phyloP scores from a whole-genome alignment of 2,329 filamentous ascomycete species.

The Nothopassalora personata region DNA sequence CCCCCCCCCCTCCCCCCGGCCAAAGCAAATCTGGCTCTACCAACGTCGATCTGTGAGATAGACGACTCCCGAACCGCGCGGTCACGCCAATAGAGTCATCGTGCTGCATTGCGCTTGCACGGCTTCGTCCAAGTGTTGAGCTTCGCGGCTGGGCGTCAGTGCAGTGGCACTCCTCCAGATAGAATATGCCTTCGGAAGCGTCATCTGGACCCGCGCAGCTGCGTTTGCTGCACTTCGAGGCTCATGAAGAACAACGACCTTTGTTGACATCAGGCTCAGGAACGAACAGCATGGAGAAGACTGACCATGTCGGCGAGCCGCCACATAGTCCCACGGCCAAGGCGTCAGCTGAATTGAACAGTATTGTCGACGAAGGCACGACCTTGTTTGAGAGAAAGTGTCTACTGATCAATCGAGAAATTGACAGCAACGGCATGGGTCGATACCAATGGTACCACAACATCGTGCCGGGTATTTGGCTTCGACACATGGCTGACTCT shows the following conservation, averaged over 20 bases:
- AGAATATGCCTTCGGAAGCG: background rate
- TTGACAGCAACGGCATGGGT: conserved; percentile 50
- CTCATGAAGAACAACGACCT: conserved; percentile 4
- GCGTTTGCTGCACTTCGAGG: conserved; percentile 4
- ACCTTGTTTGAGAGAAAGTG: conserved; percentile 43
- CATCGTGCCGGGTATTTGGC: background rate
- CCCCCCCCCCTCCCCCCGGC: too few species aligned
- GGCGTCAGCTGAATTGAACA: background rate
- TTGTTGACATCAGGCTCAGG: background rate
- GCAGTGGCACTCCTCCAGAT: background rate
- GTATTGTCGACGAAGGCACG: conserved; percentile 3
- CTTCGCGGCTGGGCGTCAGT: background rate
- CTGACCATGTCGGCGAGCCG: background rate
- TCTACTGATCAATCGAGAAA: conserved; percentile 43
- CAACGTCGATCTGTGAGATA: background rate
- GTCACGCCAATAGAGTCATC: background rate
- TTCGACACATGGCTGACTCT: background rate
- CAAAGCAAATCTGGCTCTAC: background rate
- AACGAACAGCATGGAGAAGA: background rate
- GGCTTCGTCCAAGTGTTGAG: background rate
- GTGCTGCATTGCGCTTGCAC: background rate
- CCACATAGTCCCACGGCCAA: background rate
- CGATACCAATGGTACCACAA: conserved; percentile 45
- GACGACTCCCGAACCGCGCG: background rate
- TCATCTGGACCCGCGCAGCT: conserved; percentile 1